Conservation (phyloP, 805 yeast species). For the Saccharomycopsis babjevae region DNA sequence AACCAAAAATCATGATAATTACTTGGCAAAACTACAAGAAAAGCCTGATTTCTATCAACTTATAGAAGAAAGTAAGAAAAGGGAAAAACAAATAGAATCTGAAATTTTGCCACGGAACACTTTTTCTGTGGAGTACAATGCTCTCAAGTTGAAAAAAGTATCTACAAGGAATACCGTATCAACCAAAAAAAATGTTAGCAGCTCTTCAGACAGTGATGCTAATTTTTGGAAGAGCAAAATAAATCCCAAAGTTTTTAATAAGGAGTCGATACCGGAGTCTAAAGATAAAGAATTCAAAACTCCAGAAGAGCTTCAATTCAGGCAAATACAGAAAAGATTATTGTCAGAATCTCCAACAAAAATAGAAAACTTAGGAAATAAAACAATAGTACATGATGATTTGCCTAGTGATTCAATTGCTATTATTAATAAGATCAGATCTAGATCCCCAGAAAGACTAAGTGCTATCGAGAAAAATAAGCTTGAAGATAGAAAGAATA, state of each 20-base stretch:
- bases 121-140: neutral
- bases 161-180: neutral
- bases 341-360: neutral
- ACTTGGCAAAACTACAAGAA: conserved; percentile 9
- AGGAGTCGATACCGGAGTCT: neutral
- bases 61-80: conserved; percentile 3
- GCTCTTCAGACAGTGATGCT: neutral
- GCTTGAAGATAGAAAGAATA: neutral
- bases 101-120: neutral
- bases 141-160: conserved; percentile 7
- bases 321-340: neutral
- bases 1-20: conserved; percentile 7
- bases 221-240: too few relatives aligned
- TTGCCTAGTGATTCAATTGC: conserved; percentile 16
- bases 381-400: neutral
- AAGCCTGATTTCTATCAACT: conserved; percentile 14
- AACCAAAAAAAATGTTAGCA: neutral
- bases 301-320: neutral
- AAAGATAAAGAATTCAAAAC: neutral
- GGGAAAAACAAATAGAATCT: neutral
- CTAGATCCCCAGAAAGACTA: conserved; percentile 13
- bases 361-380: conserved; percentile 1
- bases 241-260: neutral
- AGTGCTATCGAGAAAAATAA: conserved; percentile 1
- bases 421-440: conserved; percentile 16